Conservation (phyloP, 106 monocot genomes). For the Platanthera zijinensis region DNA sequence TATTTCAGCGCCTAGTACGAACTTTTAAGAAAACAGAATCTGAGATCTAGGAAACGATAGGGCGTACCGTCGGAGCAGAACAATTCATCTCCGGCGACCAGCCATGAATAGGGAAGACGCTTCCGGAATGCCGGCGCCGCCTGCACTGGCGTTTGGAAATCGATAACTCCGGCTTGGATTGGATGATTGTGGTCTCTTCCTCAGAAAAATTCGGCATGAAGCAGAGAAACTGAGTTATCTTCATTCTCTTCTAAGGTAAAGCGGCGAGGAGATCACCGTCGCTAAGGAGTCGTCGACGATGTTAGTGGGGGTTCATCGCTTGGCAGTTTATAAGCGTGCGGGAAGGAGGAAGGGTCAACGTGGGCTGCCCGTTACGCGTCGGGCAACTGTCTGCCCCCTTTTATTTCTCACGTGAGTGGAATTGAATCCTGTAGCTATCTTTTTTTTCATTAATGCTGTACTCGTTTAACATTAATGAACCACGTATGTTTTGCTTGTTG, state of each 20-base stretch:
- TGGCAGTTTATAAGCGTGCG: background rate
- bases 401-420: background rate
- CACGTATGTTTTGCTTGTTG: too few species aligned
- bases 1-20: background rate
- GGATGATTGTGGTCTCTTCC: background rate
- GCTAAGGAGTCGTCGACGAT: background rate
- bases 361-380: background rate
- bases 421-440: background rate
- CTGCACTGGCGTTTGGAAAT: background rate
- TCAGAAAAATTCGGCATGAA: background rate
- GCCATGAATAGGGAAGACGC: background rate
- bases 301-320: background rate
- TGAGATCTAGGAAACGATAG: background rate
- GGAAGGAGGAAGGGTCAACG: background rate
- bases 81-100: background rate
- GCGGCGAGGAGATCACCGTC: background rate
- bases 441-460: too few species aligned
- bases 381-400: background rate
- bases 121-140: background rate
- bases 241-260: background rate
- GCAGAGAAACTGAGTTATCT: slow-evolving; percentile 1
- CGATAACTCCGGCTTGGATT: background rate
- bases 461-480: too few species aligned
- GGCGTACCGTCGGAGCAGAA: background rate
- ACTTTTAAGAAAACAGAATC: background rate